Evolutionary conservation across 495 filamentous ascomycete species (phyloP).

Genomic region (Trichoderma asperelloides): DNA sequence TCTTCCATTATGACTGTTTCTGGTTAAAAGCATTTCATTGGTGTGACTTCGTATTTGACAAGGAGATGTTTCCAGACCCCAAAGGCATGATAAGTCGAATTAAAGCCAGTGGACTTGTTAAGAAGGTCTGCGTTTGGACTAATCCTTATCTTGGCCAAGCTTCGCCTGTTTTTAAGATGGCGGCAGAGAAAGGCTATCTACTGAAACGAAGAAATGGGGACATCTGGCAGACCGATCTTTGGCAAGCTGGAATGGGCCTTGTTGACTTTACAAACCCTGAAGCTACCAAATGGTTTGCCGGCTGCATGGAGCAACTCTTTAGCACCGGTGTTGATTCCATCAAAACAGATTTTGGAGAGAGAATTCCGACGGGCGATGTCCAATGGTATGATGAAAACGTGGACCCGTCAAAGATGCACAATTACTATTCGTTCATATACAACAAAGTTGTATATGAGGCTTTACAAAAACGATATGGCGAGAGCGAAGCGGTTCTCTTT

Average conservation of each 20-base stretch:
- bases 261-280: constrained; percentile 67
- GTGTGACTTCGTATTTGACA: constrained; percentile 65
- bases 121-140: constrained; percentile 63
- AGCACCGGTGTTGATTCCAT: constrained; percentile 59
- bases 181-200: constrained; percentile 58
- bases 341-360: constrained; percentile 69
- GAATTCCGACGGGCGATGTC: constrained; percentile 55
- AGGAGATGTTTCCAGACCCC: constrained; percentile 60
- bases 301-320: constrained; percentile 50
- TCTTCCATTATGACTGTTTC: constrained; percentile 67
- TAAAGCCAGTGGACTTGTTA: constrained; percentile 45
- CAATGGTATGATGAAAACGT: constrained; percentile 45
- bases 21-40: constrained; percentile 60
- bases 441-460: constrained; percentile 61
- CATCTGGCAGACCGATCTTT: constrained; percentile 66
- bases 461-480: constrained; percentile 49
- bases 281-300: constrained; percentile 51
- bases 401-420: constrained; percentile 60
- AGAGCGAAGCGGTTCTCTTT: constrained; percentile 55
- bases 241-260: constrained; percentile 68
- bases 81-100: constrained; percentile 51
- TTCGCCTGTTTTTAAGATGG: constrained; percentile 54
- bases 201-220: constrained; percentile 61
- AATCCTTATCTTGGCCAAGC: constrained; percentile 65
- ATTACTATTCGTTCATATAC: constrained; percentile 64